Conservation (phyloP, 2,329 filamentous ascomycete species). For the Zymoseptoria passerinii region DNA sequence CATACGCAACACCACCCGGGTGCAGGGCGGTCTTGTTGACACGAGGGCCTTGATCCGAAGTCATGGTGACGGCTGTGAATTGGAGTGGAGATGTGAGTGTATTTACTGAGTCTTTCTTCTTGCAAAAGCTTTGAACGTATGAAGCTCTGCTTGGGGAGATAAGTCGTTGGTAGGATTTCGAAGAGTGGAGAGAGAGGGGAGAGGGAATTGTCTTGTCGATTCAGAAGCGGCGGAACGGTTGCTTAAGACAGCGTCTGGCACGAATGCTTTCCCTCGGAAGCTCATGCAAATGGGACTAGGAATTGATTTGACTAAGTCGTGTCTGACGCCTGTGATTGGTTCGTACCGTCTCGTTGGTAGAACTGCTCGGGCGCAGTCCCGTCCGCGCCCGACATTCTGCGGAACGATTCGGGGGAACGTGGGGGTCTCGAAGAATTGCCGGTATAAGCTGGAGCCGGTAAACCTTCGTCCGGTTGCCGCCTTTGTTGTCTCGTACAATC, state of each 20-base stretch:
- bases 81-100: slow-evolving; percentile 47
- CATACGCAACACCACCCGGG: slow-evolving; percentile 82
- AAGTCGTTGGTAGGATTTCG: neutral
- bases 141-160: neutral
- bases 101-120: slow-evolving; percentile 40
- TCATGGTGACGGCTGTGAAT: slow-evolving; percentile 35
- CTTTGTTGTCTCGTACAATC: neutral
- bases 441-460: neutral
- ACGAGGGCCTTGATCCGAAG: slow-evolving; percentile 36
- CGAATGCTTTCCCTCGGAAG: neutral
- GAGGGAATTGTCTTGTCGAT: neutral
- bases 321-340: neutral
- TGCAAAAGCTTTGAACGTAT: too few species aligned
- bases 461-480: too few species aligned
- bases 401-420: neutral
- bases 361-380: neutral
- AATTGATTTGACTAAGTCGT: neutral
- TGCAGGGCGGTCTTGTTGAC: slow-evolving; percentile 92
- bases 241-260: neutral
- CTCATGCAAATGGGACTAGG: neutral
- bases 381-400: neutral
- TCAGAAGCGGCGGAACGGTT: neutral
- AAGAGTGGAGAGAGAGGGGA: neutral
- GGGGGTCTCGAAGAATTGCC: neutral
- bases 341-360: neutral